A percentile compares a stretch with the other conserved stretches of the same genome.
These are phyloP conservation scores for Lathyrus tuberosus DNA, from an alignment of 306 rosid species.

Conservation along the genomic window DNA sequence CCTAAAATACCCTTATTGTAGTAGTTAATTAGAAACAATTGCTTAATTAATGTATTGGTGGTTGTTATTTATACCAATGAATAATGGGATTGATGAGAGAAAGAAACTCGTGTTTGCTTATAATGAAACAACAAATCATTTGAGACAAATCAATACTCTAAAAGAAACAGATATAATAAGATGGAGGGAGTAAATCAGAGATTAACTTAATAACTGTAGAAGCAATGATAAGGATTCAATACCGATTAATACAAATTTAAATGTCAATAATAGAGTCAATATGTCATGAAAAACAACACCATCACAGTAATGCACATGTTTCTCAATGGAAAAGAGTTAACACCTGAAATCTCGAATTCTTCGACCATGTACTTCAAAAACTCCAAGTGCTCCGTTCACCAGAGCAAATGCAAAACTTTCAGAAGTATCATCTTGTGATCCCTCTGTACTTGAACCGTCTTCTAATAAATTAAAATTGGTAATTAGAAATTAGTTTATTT, in stretches of 20 bases:
- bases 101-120: not conserved
- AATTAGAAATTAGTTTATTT: slow-evolving; percentile 41
- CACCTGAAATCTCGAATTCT: slow-evolving; percentile 97
- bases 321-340: slow-evolving; percentile 35
- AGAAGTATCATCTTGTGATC: slow-evolving; percentile 77
- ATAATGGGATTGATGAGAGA: not conserved
- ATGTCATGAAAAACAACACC: slow-evolving; percentile 33
- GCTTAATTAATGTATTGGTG: slow-evolving; percentile 5
- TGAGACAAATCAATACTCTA: slow-evolving; percentile 9
- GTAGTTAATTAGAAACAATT: not conserved
- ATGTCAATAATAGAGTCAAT: not conserved
- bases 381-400: slow-evolving; percentile 96
- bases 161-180: not conserved
- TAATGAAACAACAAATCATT: not conserved
- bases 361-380: slow-evolving; percentile 94
- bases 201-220: slow-evolving; percentile 24
- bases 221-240: slow-evolving; percentile 22
- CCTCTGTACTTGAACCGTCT: slow-evolving; percentile 74
- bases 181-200: not conserved
- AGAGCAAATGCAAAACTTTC: slow-evolving; percentile 98
- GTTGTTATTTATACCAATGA: not conserved
- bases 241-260: slow-evolving; percentile 17
- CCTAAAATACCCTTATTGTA: slow-evolving; percentile 1
- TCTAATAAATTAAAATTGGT: slow-evolving; percentile 43
- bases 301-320: slow-evolving; percentile 12